A percentile compares a stretch with the other conserved stretches of the same genome.
phyloP scores from a whole-genome alignment of 306 rosid species.

The Fragaria vesca region DNA sequence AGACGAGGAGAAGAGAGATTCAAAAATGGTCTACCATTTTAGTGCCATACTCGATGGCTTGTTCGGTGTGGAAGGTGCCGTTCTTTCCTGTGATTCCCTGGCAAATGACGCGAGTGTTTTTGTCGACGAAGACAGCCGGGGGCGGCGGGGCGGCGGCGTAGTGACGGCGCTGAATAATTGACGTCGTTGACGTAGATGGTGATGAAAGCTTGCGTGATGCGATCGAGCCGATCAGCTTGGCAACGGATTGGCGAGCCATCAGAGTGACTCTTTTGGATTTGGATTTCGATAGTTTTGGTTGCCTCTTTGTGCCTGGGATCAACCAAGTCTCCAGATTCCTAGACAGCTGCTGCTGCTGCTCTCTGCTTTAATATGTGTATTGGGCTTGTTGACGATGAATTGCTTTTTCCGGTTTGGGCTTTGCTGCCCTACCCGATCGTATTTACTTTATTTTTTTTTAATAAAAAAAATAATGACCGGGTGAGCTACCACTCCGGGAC shows the following conservation, averaged over 20 bases:
- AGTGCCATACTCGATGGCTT: conserved; percentile 97
- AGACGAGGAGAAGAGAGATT: background rate
- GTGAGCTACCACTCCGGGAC: too few species aligned
- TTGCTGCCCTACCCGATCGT: background rate
- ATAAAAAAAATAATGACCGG: too few species aligned
- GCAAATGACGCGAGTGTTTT: conserved; percentile 95
- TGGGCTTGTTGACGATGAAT: background rate
- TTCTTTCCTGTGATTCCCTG: conserved; percentile 96
- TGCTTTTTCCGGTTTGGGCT: background rate
- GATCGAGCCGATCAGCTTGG: conserved; percentile 56
- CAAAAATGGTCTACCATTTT: conserved; percentile 56
- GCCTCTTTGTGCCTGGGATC: background rate
- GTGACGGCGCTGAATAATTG: conserved; percentile 36
- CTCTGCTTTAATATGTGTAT: background rate
- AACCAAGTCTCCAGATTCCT: background rate
- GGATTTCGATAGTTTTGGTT: background rate
- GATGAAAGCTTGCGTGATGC: conserved; percentile 47
- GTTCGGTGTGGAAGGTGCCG: conserved; percentile 96
- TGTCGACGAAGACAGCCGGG: conserved; percentile 94
- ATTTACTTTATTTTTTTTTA: too few species aligned
- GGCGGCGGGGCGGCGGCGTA: conserved; percentile 61
- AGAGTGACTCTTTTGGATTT: background rate
- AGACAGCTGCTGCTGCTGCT: background rate
- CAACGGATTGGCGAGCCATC: conserved; percentile 72
- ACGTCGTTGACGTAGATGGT: background rate